Percentiles rank a stretch among this genome's conserved stretches.
Evolutionary conservation across 169 alveolate species (phyloP).

Genomic region (Cystoisospora suis): DNA sequence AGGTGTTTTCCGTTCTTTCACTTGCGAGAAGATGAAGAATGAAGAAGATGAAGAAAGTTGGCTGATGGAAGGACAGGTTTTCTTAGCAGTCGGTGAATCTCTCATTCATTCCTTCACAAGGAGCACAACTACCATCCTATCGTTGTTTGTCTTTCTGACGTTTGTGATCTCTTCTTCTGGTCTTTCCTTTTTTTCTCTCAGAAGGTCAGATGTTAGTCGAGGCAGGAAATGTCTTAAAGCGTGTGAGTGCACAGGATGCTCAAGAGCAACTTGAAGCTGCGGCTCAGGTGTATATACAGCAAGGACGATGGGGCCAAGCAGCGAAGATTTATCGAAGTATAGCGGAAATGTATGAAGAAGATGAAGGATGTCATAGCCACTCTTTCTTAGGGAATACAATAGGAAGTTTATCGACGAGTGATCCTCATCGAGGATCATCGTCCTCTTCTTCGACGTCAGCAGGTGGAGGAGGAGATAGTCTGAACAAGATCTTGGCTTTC

Average conservation of each 20-base stretch:
- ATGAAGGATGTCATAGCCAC: too few relatives aligned
- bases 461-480: background rate
- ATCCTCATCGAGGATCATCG: too few relatives aligned
- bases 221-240: constrained; percentile 46
- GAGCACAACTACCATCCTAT: too few relatives aligned
- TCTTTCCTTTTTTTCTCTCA: background rate
- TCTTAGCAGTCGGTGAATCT: too few relatives aligned
- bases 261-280: constrained; percentile 5
- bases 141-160: too few relatives aligned
- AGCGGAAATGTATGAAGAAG: constrained; percentile 40
- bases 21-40: too few relatives aligned
- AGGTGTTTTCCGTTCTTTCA: too few relatives aligned
- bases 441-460: too few relatives aligned
- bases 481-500: background rate
- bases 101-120: too few relatives aligned
- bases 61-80: too few relatives aligned
- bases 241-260: background rate
- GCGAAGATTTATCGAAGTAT: constrained; percentile 32
- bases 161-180: too few relatives aligned
- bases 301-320: constrained; percentile 35
- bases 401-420: background rate
- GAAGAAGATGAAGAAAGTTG: too few relatives aligned
- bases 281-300: background rate
- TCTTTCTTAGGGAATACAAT: background rate
- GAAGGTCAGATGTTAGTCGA: constrained; percentile 31